Conservation (phyloP, 2,329 filamentous ascomycete species). For the Botrytis galanthina region DNA sequence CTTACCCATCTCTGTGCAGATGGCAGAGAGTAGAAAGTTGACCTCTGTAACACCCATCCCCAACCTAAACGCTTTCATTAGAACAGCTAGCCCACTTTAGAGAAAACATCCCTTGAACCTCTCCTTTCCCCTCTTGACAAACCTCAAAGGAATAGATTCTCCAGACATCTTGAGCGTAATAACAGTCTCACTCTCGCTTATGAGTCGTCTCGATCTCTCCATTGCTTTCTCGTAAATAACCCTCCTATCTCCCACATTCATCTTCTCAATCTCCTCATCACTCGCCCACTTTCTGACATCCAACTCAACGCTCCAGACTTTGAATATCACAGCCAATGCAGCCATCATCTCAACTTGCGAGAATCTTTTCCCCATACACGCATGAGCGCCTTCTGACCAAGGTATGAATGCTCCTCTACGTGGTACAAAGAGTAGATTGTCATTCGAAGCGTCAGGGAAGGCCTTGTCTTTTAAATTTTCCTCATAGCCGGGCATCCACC, state of each 20-base stretch:
- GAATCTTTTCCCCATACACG: constrained; percentile 37
- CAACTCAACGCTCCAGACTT: constrained; percentile 25
- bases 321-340: constrained; percentile 28
- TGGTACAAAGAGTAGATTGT: not conserved
- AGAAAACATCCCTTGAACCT: constrained; percentile 13
- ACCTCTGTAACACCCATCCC: not conserved
- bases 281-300: constrained; percentile 25
- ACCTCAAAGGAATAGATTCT: constrained; percentile 23
- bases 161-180: constrained; percentile 24
- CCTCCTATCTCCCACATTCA: constrained; percentile 18
- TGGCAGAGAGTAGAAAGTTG: not conserved
- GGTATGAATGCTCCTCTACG: constrained; percentile 32
- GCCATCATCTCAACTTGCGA: constrained; percentile 38
- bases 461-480: not conserved
- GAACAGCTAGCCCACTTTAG: not conserved
- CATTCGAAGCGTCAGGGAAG: not conserved
- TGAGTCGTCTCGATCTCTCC: constrained; percentile 20
- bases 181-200: constrained; percentile 18
- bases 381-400: constrained; percentile 40
- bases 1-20: not conserved
- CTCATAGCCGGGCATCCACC: constrained; percentile 46
- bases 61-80: not conserved
- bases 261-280: constrained; percentile 24
- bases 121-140: constrained; percentile 25
- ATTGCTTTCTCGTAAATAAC: constrained; percentile 22